phyloP scores from a whole-genome alignment of 306 rosid genomes.

The Astragalus glycyphyllos region DNA sequence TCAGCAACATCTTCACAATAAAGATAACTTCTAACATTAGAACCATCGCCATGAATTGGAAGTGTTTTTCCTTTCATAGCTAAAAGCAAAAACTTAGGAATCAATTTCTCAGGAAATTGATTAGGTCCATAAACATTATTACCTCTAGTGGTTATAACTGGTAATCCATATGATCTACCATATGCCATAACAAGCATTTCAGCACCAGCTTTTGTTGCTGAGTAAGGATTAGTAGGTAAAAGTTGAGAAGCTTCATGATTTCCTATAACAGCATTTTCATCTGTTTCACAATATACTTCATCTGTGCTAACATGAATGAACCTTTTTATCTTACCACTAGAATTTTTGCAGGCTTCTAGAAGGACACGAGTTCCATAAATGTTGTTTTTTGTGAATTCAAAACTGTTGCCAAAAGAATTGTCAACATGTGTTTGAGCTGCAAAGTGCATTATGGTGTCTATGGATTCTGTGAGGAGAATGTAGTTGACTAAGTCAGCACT shows the following conservation, averaged over 20 bases:
- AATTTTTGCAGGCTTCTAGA: slow-evolving; percentile 47
- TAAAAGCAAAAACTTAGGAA: slow-evolving; percentile 49
- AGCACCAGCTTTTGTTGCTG: slow-evolving; percentile 49
- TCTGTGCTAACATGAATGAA: slow-evolving; percentile 52
- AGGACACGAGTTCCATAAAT: slow-evolving; percentile 50
- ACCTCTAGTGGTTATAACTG: slow-evolving; percentile 48
- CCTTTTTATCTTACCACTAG: slow-evolving; percentile 37
- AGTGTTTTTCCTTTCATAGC: slow-evolving; percentile 48
- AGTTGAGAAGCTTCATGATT: slow-evolving; percentile 50
- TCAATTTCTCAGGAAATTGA: slow-evolving; percentile 49
- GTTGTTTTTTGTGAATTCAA: slow-evolving; percentile 50
- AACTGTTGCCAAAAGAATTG: slow-evolving; percentile 48
- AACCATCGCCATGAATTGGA: slow-evolving; percentile 51
- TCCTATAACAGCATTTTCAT: slow-evolving; percentile 41
- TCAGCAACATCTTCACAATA: slow-evolving; percentile 55
- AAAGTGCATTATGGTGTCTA: slow-evolving; percentile 52
- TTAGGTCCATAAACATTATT: slow-evolving; percentile 54
- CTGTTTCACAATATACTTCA: slow-evolving; percentile 47
- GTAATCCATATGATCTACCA: slow-evolving; percentile 50
- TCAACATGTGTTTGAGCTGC: slow-evolving; percentile 52
- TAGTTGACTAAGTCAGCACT: slow-evolving; percentile 50
- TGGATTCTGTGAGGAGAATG: slow-evolving; percentile 44
- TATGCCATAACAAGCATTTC: slow-evolving; percentile 57
- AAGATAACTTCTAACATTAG: slow-evolving; percentile 49
- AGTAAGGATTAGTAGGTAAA: slow-evolving; percentile 41